These are phyloP conservation scores for Phialophora verrucosa DNA, from an alignment of 2,329 filamentous ascomycete genomes.

Conservation along the genomic window DNA sequence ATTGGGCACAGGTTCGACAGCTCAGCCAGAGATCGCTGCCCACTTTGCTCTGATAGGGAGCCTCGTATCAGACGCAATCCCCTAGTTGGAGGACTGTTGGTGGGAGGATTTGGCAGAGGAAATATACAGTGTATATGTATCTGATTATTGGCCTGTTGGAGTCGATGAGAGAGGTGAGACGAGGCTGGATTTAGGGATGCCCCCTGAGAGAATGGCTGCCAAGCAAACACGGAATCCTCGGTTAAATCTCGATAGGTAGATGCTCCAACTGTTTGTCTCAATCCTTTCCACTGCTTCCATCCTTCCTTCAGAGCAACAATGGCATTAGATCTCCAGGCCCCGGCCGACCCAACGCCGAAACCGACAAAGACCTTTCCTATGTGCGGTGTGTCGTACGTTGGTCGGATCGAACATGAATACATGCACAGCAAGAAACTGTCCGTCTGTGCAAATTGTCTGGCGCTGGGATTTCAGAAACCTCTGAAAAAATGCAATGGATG, in stretches of 20 bases:
- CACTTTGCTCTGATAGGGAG: background rate
- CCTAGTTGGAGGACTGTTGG: too few relatives aligned
- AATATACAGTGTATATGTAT: background rate
- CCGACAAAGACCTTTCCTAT: constrained; percentile 33
- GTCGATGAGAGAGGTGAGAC: background rate
- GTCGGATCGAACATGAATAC: constrained; percentile 39
- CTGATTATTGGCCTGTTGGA: background rate
- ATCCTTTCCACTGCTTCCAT: background rate
- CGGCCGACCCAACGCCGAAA: constrained; percentile 2
- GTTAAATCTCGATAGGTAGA: background rate
- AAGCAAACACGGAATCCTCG: background rate
- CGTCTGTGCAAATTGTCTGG: constrained; percentile 37
- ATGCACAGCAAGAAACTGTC: constrained; percentile 38
- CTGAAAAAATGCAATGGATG: constrained; percentile 38
- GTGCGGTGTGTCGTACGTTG: constrained; percentile 34
- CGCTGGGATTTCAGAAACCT: constrained; percentile 38
- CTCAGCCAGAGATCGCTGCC: background rate
- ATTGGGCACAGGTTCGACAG: background rate
- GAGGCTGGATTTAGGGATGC: background rate
- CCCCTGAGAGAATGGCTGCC: background rate
- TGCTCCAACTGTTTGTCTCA: background rate
- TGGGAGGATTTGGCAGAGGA: background rate
- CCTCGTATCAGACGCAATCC: background rate
- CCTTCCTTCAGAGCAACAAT: background rate
- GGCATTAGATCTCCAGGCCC: constrained; percentile 3